Percentiles rank a stretch among this genome's conserved stretches.
phyloP scores from a whole-genome alignment of 116 monocot genomes.

The Zostera marina region DNA sequence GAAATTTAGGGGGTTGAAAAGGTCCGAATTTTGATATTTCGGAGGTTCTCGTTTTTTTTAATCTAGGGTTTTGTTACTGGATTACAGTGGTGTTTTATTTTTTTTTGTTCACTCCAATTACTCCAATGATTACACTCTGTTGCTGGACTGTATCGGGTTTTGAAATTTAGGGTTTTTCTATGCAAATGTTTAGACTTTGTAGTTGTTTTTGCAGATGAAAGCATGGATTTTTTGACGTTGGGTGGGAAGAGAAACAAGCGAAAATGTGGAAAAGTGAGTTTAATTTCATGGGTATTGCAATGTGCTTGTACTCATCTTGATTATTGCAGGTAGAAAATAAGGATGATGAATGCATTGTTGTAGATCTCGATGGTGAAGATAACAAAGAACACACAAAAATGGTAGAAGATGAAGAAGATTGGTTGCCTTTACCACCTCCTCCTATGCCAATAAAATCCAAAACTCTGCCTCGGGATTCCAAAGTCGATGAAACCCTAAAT shows the following conservation, averaged over 20 bases:
- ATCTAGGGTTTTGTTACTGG: neutral
- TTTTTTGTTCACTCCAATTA: too few relatives aligned
- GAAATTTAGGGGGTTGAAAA: neutral
- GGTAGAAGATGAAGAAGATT: constrained; percentile 45
- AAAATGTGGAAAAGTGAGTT: neutral
- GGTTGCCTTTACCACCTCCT: constrained; percentile 60
- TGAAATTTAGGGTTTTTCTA: neutral
- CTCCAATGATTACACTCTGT: too few relatives aligned
- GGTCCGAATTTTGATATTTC: too few relatives aligned
- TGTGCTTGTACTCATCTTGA: constrained; percentile 7
- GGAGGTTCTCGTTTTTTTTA: neutral
- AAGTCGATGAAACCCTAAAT: neutral
- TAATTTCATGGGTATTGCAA: neutral
- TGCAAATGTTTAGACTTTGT: neutral
- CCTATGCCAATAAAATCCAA: constrained; percentile 7
- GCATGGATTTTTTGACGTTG: constrained; percentile 17
- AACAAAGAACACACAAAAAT: neutral
- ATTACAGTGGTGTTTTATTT: neutral
- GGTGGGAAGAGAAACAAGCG: constrained; percentile 4
- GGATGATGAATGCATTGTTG: constrained; percentile 8
- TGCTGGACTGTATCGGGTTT: neutral
- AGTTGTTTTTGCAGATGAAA: constrained; percentile 17
- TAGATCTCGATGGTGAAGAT: constrained; percentile 3
- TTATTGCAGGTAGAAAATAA: constrained; percentile 3
- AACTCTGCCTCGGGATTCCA: neutral